Conservation (phyloP, 2,329 filamentous ascomycete genomes). For the Periconia macrospinosa region DNA sequence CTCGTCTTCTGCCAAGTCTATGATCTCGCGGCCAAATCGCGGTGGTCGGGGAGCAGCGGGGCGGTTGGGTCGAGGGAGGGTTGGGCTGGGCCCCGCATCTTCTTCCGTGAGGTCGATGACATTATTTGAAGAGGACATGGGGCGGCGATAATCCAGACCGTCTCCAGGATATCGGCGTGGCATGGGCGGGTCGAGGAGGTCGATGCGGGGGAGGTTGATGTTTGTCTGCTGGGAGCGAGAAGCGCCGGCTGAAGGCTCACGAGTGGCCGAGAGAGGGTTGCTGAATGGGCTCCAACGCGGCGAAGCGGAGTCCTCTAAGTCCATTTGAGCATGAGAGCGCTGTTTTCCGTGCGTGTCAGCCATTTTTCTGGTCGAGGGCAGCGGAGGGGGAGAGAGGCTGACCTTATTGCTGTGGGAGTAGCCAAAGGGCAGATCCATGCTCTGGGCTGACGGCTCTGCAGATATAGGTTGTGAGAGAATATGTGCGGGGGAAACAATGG, state of each 20-base stretch:
- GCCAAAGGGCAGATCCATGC: conserved; percentile 35
- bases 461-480: neutral
- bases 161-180: conserved; percentile 52
- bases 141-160: conserved; percentile 58
- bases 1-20: conserved; percentile 17
- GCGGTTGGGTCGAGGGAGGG: conserved; percentile 17
- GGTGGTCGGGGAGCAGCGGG: conserved; percentile 35
- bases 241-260: conserved; percentile 13
- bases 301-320: conserved; percentile 27
- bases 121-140: conserved; percentile 43
- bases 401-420: conserved; percentile 40
- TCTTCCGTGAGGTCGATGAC: conserved; percentile 39
- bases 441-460: conserved; percentile 16
- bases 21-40: conserved; percentile 42
- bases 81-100: conserved; percentile 21
- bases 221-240: conserved; percentile 15
- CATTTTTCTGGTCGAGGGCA: neutral
- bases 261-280: conserved; percentile 12
- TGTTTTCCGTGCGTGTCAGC: conserved; percentile 20
- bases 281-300: conserved; percentile 25
- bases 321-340: conserved; percentile 40
- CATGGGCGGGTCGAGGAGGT: conserved; percentile 31
- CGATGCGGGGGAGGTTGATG: conserved; percentile 21
- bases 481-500: neutral
- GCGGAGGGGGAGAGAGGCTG: conserved; percentile 16